Evolutionary conservation across 768 basidiomycete species (phyloP), one percentile per base, ranked within the genome.

Genomic region (Hydnum rufescens): DNA sequence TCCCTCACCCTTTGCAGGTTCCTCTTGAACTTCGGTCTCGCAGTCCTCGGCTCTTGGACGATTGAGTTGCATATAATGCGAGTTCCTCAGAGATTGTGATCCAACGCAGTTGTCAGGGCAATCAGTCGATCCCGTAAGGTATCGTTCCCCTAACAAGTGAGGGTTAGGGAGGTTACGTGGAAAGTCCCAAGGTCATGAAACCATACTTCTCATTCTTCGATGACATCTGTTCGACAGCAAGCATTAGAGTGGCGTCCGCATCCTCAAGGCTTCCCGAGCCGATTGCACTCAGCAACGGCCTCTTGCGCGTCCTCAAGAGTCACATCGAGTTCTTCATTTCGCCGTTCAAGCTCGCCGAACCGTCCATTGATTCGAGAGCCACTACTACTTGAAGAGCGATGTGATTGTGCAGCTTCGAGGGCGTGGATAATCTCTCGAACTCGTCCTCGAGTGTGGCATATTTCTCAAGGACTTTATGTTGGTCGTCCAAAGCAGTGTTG

Each of bases 61-160:
- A 13, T 22, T 39, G 13, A 13, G 36, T 22, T 13, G 36, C 36
- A 22, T 39, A 39, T 13, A 39, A 13, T 13, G 13, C 50, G 19
- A 59, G 51, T 13, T 55, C 23, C 4, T 43, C 44, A 3, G 44
- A n/a, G 4, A 19, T 52, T 22, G 18, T 16, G 22, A 5, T 53
- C 51, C 18, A 32, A 6, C 26, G 87, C 84, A 56, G 88, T 87
- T 62, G 78, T 71, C 1, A 77, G 74, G 1, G 82, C 84, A 1
- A 86, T 85, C 5, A 86, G 70, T 63, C 76, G 79, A 66, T 89
- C 86, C 47, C 77, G 70, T 32, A 81, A 63, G 0, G 77, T 71
- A 58, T 85, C 84, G 48, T 36, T 42, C 23, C 34, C 53, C 51
- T 54, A 28, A 8, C 16, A 44, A 8, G 87, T 60, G 58, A 78